Evolutionary conservation across 1,284 basidiomycete species (phyloP), one percentile per base, ranked within the genome.

Genomic region (Trichosporon coremiiforme): DNA sequence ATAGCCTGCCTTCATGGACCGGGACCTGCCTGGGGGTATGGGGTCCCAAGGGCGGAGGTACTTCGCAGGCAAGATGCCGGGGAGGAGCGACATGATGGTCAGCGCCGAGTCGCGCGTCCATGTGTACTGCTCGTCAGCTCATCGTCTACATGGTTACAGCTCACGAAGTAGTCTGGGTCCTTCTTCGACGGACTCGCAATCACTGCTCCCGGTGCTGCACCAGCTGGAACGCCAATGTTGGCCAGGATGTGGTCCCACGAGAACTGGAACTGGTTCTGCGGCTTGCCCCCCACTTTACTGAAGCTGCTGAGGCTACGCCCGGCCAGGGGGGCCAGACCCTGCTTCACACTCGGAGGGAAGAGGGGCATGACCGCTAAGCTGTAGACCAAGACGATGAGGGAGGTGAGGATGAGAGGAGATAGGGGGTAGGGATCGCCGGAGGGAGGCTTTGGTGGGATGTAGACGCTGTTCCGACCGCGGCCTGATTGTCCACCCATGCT

Each of bases 51-150:
- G 73, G 6, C 10, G 65, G 36, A 74, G 69, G 53, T 78, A 77
- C 4, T 45, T 29, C 4, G 35, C 22, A 2, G 79, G 76, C 1
- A 77, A 67, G 68, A 80, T 77, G 10, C 69, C 66, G 41, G 79
- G 75, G 31, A 84, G 76, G 41, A 83, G 71, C 2, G 78, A 71
- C 20, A 74, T 71, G 35, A 81, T 71, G 7, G 80, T 84, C 33
- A 86, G 73, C 3, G 85, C 84, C 0, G 80, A 77, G 69, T 86
- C 85, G 63, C 85, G 76, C 0, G 85, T 85, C 85, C 85, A 86
- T 20, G 85, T 84, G 75, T 83, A 85, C 82, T 82, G 73, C 33
- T 33, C 29, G 31, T 62, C 31, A 45, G 55, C 31, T 20, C n/a
- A 67, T n/a, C 35, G 47, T 20, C n/a, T 2, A n/a, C 31, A 13